Evolutionary conservation across 2,329 filamentous ascomycete genomes (phyloP), one percentile per base, ranked within the genome.

Genomic region (Aureobasidium vineae): DNA sequence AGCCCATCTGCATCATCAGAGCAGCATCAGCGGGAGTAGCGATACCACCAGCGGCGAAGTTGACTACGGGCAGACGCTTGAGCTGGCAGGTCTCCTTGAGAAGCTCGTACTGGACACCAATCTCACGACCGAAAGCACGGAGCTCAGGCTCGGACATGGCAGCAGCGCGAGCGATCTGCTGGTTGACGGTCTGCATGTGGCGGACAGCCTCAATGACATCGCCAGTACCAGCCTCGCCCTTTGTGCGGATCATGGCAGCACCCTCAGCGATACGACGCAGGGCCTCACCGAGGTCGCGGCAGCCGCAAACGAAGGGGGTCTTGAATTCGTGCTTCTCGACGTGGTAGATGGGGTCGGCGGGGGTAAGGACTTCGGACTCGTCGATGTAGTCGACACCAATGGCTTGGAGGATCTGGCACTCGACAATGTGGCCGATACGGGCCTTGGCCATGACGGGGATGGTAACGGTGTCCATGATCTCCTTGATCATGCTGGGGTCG

Each of bases 371-470:
- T 86, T 99, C 95, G 78, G 89, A 93, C 82, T 99, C 95, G 80
- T 99, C 93, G 73, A 99, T 95, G 83, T 97, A 99, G 83, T 99
- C 95, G 73, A 98, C 90, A 69, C 91, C 93, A 65, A 98, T 88
- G 67, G 91, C 88, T 84, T 98, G 91, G 75, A 99, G 90, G 80
- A 99, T 96, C 84, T 91, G 94, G 82, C 93, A 97, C 83, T 99
- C 95, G 74, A 97, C 94, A 72, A 97, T 93, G 82, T 99, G 95
- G 43, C 95, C 95, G 77, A 98, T 99, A 76, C 95, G 87, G 28
- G 94, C 94, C 83, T 99, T 99, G 70, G 95, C 95, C 95, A 99
- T 98, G 79, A 99, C 95, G 73, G 95, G 95, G 74, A 98, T 97
- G 64, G 94, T 98, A 54, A 98, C 95, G 47, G 92, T 88, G 3